Percentiles rank a stretch among this genome's conserved stretches.
Conservation (phyloP, 2,329 filamentous ascomycete genomes). For the Hysterium pulicare region DNA sequence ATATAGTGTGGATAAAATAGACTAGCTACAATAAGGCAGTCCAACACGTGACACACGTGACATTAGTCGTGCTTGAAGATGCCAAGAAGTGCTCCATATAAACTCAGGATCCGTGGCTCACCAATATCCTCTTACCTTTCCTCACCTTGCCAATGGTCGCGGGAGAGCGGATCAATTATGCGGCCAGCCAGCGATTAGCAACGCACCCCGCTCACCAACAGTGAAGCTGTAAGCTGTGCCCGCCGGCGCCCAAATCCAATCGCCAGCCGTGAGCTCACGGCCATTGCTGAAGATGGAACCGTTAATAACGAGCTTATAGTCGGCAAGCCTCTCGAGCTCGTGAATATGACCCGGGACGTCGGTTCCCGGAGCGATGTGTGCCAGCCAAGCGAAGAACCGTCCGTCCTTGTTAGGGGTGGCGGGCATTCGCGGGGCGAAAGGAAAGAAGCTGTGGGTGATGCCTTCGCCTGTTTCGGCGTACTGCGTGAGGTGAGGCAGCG, state of each 20-base stretch:
- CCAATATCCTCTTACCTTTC: no score
- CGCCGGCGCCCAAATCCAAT: constrained; percentile 2
- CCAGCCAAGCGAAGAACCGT: constrained; percentile 2
- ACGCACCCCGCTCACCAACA: constrained; percentile 3
- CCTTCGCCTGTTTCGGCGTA: constrained; percentile 2
- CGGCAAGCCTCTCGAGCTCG: constrained; percentile 2
- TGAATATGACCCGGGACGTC: constrained; percentile 2
- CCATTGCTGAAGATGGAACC: constrained; percentile 2
- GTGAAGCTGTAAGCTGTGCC: constrained; percentile 3
- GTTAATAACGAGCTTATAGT: constrained; percentile 2
- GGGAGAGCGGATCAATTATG: constrained; percentile 2
- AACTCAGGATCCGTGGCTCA: no score
- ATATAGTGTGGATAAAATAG: no score
- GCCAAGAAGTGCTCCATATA: no score
- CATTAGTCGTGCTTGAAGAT: no score
- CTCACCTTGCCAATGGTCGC: neutral
- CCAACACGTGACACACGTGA: no score
- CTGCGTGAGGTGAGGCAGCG: constrained; percentile 2
- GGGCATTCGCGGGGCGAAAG: constrained; percentile 3
- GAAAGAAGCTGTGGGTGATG: constrained; percentile 2
- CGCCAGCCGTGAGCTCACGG: constrained; percentile 2
- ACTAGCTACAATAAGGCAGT: no score
- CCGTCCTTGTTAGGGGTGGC: constrained; percentile 2
- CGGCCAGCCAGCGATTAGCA: constrained; percentile 2
- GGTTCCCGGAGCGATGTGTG: constrained; percentile 1